Base-by-base conservation (phyloP, 2,329 filamentous ascomycete species). In the Aspergillus latus region DNA sequence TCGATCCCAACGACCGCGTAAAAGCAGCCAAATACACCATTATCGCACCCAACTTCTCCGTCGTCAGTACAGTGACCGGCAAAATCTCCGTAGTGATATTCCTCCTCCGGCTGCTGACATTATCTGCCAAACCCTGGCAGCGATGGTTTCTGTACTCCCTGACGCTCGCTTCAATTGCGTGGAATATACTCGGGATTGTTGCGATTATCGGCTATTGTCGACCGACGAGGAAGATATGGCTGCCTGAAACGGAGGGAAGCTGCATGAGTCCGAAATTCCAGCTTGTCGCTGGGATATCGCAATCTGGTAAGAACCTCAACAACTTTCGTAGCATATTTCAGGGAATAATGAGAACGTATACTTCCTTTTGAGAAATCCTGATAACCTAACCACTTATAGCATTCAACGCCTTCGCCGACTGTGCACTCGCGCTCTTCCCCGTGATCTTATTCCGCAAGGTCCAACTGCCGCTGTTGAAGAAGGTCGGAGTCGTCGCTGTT, bases 71-170 rank as follows among this genome's bases (percentile, higher is more conserved):
- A 9, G 51, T 59, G 10, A 55, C 63, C 4, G 61, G 59, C 2
- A 64, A 64, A 16, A 49, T 64, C 7, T 58, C 61, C 2, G 59
- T 63, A n/a, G 56, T 48, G 8, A 46, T 62, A 7, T 64, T 62
- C 1, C 49, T 66, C 1, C 52, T 62, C 6, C 59, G 59, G 6
- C 42, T 59, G 3, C 42, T 64, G 47, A 53, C 53, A 1, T 43
- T 29, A 29, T 36, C 50, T 1, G 57, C 57, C 5, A 57, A 49
- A 8, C 26, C 34, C 10, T 21, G 40, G 8, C 58, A 44, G 5
- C 49, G 56, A 8, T 55, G 59, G 39, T 54, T 65, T 0, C 32
- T 65, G 2, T 64, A 60, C 42, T 40, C 39, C 15, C 34, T 64
- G 8, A 59, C 57, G 4, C 15, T 55, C 1, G 9, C 63, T 2